Conservation (phyloP, 23 red algal species). For the Gracilaria domingensis region DNA sequence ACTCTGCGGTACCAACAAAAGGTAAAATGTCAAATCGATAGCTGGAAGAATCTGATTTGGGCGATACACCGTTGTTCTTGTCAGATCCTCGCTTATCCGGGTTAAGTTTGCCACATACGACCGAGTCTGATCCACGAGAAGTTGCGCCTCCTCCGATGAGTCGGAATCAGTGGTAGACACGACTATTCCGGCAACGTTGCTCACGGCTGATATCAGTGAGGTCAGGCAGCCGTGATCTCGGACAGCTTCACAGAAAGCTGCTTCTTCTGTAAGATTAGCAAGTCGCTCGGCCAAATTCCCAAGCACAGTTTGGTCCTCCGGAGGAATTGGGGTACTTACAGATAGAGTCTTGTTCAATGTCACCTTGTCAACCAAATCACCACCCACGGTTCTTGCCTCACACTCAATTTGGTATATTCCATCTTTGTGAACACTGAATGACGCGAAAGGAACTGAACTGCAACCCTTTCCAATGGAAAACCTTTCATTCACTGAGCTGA, state of each 20-base stretch:
- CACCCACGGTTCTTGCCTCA: slow-evolving; percentile 35
- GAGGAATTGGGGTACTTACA: slow-evolving; percentile 25
- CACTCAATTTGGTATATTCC: slow-evolving; percentile 56
- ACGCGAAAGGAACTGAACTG: slow-evolving; percentile 57
- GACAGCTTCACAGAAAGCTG: slow-evolving; percentile 47
- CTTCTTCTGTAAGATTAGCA: slow-evolving; percentile 37
- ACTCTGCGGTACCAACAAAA: slow-evolving; percentile 22
- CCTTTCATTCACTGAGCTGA: slow-evolving; percentile 5
- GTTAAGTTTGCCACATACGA: slow-evolving; percentile 53
- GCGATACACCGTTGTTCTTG: slow-evolving; percentile 43
- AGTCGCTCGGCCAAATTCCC: slow-evolving; percentile 42
- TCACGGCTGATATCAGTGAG: slow-evolving; percentile 33
- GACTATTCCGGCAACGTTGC: slow-evolving; percentile 24
- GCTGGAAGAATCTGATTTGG: slow-evolving; percentile 62
- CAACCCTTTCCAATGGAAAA: slow-evolving; percentile 65
- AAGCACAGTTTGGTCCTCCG: not conserved
- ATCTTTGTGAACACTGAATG: slow-evolving; percentile 43
- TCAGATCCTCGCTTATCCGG: slow-evolving; percentile 44
- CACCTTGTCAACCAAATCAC: slow-evolving; percentile 47
- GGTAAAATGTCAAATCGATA: slow-evolving; percentile 44
- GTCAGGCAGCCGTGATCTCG: slow-evolving; percentile 54
- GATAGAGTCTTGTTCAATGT: slow-evolving; percentile 11
- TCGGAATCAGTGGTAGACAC: slow-evolving; percentile 21
- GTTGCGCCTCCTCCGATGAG: slow-evolving; percentile 38
- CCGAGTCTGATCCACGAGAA: slow-evolving; percentile 24